These are phyloP conservation scores for Aquilaria malaccensis DNA, from an alignment of 345 rosid genomes.

Conservation along the genomic window DNA sequence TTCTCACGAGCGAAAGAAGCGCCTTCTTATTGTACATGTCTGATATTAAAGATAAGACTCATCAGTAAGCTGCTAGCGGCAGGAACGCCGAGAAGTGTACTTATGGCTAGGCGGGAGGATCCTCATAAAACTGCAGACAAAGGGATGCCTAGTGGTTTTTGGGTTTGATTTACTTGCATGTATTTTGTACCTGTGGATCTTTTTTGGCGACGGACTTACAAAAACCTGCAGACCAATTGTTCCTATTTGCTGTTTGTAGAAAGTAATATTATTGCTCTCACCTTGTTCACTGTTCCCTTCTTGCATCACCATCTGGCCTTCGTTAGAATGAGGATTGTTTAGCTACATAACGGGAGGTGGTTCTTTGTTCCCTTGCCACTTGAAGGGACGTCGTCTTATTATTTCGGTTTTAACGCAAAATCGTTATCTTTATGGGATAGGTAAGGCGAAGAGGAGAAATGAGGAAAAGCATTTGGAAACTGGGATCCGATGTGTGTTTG, in stretches of 20 bases:
- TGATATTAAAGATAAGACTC: constrained; percentile 35
- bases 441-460: no score
- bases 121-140: constrained; percentile 14
- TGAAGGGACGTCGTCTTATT: no score
- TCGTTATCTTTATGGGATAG: no score
- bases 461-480: no score
- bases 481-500: no score
- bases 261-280: constrained; percentile 25
- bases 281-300: no score
- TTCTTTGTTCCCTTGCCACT: no score
- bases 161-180: constrained; percentile 17
- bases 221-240: constrained; percentile 20
- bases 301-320: neutral
- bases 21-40: constrained; percentile 39
- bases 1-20: constrained; percentile 1
- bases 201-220: constrained; percentile 29
- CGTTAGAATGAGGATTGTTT: neutral
- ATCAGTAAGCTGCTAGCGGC: constrained; percentile 25
- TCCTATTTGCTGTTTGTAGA: constrained; percentile 26
- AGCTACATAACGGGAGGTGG: no score
- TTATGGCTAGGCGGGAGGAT: constrained; percentile 29
- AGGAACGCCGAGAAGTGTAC: constrained; percentile 26
- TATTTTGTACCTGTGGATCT: constrained; percentile 22
- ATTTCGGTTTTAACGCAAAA: no score
- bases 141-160: constrained; percentile 21